Base-by-base conservation (phyloP, 1,284 basidiomycete species). In the Thelephora terrestris region DNA sequence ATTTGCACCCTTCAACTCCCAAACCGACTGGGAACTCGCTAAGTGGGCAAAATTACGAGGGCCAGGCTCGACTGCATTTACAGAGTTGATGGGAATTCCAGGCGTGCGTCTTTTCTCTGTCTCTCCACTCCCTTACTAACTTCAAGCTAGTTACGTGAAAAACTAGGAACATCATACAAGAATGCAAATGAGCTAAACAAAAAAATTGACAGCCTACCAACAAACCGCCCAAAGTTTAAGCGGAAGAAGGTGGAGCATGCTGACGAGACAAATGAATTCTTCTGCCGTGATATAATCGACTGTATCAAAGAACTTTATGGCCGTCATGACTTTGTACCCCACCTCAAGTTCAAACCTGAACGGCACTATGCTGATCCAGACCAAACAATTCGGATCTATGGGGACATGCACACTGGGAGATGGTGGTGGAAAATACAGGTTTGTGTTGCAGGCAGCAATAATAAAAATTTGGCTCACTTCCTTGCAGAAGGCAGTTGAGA, bases 351-450 rank as follows among this genome's bases (percentile, higher is more conserved):
- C 34, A 45, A 51, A 2, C 69, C 69, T 0, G 63, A 68, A 47
- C 45, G 50, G 5, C 66, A 67, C 34, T 70, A 62, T 47, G 46
- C 53, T 0, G 61, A 64, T 45, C 38, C 46, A 2, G 52, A 56
- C 17, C 44, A 53, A 9, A 55, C 45, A 12, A 42, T 46, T 0
- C 47, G 57, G 1, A 4, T 66, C 1, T 68, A 56, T 45, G 58
- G 64, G 52, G 64, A 66, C 16, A 62, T 70, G 53, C 52, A 68
- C 34, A 67, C 67, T 0, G 64, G 64, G 0, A 57, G 60, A 27
- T 69, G 67, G 68, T 68, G 66, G 67, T 69, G 65, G 64, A 36
- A 49, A 7, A 66, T 58, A 0, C 68, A 71, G 61, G 67, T 65
- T 25, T 18, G 57, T n/a, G 10, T n/a, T 36, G n/a, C n/a, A n/a